phyloP scores from a whole-genome alignment of 805 yeast genomes.

The Debaryomyces hansenii region DNA sequence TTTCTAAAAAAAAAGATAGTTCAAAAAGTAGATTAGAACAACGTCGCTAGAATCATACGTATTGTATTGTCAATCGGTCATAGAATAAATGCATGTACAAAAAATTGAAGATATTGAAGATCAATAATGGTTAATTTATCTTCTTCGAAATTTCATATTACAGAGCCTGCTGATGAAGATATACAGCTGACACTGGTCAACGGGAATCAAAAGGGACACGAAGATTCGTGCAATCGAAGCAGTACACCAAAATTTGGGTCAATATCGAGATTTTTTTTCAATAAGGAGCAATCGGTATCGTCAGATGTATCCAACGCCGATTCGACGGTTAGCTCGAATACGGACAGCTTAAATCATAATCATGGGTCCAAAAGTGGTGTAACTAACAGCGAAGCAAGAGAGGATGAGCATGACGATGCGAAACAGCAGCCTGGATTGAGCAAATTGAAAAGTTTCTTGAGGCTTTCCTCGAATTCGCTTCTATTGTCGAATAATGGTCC shows the following conservation, averaged over 20 bases:
- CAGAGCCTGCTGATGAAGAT: not conserved
- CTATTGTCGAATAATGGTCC: not conserved
- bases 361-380: too few relatives aligned
- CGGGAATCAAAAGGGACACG: not conserved
- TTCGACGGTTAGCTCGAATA: not conserved
- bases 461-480: slow-evolving; percentile 11
- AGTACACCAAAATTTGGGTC: slow-evolving; percentile 5
- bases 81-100: not conserved
- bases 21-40: too few relatives aligned
- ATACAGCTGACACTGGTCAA: not conserved
- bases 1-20: too few relatives aligned
- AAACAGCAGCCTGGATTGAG: slow-evolving; percentile 22
- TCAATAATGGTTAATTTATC: not conserved
- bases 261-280: slow-evolving; percentile 25
- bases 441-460: slow-evolving; percentile 29
- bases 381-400: not conserved
- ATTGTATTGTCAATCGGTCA: too few relatives aligned
- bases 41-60: too few relatives aligned
- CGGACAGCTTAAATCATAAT: too few relatives aligned
- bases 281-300: slow-evolving; percentile 14
- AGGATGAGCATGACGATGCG: slow-evolving; percentile 11
- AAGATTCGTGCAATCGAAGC: not conserved
- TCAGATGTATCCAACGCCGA: not conserved
- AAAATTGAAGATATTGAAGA: not conserved
- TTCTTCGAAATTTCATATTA: not conserved